These are phyloP conservation scores for Alternaria rosae DNA, from an alignment of 2,329 filamentous ascomycete genomes.

Conservation along the genomic window DNA sequence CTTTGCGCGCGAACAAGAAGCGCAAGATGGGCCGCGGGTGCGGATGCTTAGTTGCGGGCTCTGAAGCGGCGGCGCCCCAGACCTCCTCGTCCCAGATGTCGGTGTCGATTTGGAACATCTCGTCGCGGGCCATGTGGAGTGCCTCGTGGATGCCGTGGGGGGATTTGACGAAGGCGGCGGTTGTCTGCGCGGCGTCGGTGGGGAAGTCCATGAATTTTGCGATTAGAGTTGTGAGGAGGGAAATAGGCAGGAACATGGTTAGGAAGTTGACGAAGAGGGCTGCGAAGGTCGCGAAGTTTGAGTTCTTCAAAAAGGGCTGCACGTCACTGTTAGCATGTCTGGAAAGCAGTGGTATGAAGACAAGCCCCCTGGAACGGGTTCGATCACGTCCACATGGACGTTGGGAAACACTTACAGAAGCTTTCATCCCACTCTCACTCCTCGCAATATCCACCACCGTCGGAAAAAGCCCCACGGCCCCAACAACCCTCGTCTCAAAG, in stretches of 20 bases:
- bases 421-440: slow-evolving; percentile 53
- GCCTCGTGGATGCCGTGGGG: slow-evolving; percentile 61
- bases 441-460: slow-evolving; percentile 57
- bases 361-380: slow-evolving; percentile 49
- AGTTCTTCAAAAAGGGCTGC: slow-evolving; percentile 37
- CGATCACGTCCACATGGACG: slow-evolving; percentile 45
- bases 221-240: slow-evolving; percentile 54
- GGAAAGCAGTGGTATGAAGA: background rate
- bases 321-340: slow-evolving; percentile 9
- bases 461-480: slow-evolving; percentile 54
- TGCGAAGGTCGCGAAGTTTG: slow-evolving; percentile 35
- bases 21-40: slow-evolving; percentile 56
- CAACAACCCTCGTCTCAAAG: slow-evolving; percentile 35
- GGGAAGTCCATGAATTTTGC: slow-evolving; percentile 53
- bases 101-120: slow-evolving; percentile 63
- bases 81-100: slow-evolving; percentile 67
- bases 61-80: slow-evolving; percentile 59
- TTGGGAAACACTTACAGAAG: slow-evolving; percentile 43
- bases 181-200: slow-evolving; percentile 56
- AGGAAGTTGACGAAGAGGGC: slow-evolving; percentile 53
- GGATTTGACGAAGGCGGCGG: slow-evolving; percentile 60
- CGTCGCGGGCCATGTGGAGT: slow-evolving; percentile 65
- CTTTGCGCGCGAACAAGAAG: slow-evolving; percentile 66
- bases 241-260: slow-evolving; percentile 52
- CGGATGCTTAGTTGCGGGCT: slow-evolving; percentile 25